These are phyloP conservation scores for Acacia acuminata DNA, from an alignment of 306 rosid genomes.

Conservation along the genomic window DNA sequence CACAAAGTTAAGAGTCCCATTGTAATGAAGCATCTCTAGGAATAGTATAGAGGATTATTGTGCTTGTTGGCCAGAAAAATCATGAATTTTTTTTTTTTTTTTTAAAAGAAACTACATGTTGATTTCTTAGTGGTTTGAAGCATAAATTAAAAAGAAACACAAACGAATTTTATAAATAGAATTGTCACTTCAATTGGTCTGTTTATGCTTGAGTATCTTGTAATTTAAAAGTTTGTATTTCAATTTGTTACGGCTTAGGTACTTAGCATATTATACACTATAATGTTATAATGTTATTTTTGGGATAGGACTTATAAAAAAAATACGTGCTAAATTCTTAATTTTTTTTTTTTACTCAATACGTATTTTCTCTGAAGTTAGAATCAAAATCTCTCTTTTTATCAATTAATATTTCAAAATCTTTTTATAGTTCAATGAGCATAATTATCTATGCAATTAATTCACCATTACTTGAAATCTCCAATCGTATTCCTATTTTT, in stretches of 20 bases:
- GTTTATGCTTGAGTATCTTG: background rate
- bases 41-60: background rate
- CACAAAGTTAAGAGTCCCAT: constrained; percentile 32
- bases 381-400: background rate
- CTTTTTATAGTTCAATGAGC: background rate
- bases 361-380: too few relatives aligned
- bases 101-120: background rate
- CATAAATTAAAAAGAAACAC: background rate
- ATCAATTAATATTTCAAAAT: background rate
- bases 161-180: background rate
- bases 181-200: background rate
- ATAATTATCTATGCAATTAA: too few relatives aligned
- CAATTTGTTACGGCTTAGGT: background rate
- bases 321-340: background rate
- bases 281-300: background rate
- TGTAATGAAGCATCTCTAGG: constrained; percentile 39
- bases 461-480: background rate
- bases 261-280: background rate
- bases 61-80: background rate
- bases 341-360: background rate
- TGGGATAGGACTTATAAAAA: background rate
- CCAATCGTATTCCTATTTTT: background rate
- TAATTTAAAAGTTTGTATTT: background rate
- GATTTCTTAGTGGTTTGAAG: background rate
- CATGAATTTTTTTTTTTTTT: background rate